Evolutionary conservation across 208 protist genomes (phyloP).

Genomic region (Sergeia podlipaevii): DNA sequence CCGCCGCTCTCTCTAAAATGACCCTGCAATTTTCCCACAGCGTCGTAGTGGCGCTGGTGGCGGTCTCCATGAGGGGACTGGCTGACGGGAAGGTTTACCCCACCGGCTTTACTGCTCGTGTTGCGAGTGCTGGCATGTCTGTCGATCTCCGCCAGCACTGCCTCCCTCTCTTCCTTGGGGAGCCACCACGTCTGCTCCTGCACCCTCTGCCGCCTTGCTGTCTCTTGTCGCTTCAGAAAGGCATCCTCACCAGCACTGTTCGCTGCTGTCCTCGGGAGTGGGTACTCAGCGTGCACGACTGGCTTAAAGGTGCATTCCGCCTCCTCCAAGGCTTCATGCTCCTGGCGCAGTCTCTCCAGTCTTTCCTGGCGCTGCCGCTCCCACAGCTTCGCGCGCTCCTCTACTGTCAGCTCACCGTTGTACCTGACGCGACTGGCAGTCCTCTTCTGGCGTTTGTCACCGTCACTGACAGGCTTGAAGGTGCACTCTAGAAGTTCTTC

Average conservation of each 20-base stretch:
- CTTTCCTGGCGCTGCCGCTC: constrained; percentile 41
- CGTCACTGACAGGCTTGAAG: constrained; percentile 55
- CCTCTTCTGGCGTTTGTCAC: constrained; percentile 38
- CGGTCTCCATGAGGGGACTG: no score
- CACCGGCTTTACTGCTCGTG: no score
- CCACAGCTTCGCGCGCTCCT: constrained; percentile 47
- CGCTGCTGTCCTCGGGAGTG: constrained; percentile 24
- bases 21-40: no score
- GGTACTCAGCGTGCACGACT: constrained; percentile 40
- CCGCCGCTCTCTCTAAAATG: no score
- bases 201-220: constrained; percentile 41
- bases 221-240: constrained; percentile 52
- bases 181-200: constrained; percentile 60
- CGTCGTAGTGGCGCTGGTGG: no score
- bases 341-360: constrained; percentile 28
- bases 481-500: constrained; percentile 53
- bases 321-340: constrained; percentile 36
- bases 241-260: constrained; percentile 35
- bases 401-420: constrained; percentile 25
- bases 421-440: constrained; percentile 22
- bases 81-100: no score
- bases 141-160: no score
- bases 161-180: no score
- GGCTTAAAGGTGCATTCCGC: constrained; percentile 67
- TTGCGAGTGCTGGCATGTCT: no score